Conservation (phyloP, 139 green algal genomes). For the Desmodesmus armatus region DNA sequence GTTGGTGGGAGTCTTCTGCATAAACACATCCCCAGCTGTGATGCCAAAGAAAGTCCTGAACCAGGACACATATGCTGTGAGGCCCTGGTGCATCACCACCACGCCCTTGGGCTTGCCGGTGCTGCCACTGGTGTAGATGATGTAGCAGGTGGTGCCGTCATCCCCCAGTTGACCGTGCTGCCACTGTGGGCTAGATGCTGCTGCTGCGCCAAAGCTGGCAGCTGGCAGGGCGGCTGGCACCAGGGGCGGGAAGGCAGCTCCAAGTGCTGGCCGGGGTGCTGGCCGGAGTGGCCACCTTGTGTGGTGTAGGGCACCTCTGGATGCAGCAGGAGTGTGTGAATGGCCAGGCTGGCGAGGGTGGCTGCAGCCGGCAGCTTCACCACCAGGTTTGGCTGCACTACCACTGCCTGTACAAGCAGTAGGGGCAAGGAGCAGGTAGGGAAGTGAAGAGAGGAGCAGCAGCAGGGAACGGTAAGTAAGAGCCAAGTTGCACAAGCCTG, state of each 20-base stretch:
- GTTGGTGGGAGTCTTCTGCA: background rate
- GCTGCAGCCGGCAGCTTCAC: too few relatives aligned
- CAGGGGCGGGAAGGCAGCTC: background rate
- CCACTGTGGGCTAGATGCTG: background rate
- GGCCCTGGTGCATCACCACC: background rate
- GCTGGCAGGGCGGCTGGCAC: background rate
- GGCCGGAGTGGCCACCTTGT: too few relatives aligned
- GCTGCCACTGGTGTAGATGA: background rate
- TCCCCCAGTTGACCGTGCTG: background rate
- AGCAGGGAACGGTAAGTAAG: too few relatives aligned
- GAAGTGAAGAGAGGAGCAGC: too few relatives aligned
- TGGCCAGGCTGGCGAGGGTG: background rate
- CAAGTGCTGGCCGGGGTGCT: background rate
- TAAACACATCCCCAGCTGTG: background rate
- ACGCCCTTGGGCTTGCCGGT: background rate
- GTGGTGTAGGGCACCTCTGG: too few relatives aligned
- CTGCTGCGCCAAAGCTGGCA: background rate
- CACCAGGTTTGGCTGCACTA: background rate
- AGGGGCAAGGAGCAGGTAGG: background rate
- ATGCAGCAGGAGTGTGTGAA: background rate
- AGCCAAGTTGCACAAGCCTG: too few relatives aligned
- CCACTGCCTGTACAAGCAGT: background rate
- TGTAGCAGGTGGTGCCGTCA: background rate
- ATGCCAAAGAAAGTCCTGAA: slow-evolving; percentile 1
- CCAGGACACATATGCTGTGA: background rate